Base-by-base conservation (phyloP, 768 basidiomycete species). In the Podaxis sp. region DNA sequence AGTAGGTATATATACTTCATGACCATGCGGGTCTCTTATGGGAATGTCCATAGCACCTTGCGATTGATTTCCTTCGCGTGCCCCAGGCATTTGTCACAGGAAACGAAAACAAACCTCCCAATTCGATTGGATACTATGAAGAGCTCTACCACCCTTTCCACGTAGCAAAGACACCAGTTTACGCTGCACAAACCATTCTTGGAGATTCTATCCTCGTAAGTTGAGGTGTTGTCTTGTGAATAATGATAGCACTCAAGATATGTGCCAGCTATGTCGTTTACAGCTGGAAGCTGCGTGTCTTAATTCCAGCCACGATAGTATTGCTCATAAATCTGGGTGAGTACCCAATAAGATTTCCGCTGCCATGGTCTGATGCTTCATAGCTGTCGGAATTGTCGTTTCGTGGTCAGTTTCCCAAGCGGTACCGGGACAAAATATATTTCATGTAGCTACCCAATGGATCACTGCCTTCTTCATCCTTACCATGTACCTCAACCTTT, bases 161-260 rank as follows among this genome's bases (percentile, higher is more conserved):
- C 19, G 12, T 38, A 6, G 49, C 49, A 19, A 59, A 59, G 36
- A 59, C 57, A 37, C 27, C 36, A 19, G 33, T 59, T 5, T 59
- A 59, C 8, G 57, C 49, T 24, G 5, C 51, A 2, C 47, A 51
- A 51, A 59, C 57, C 11, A 59, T 59, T 19, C 25, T 59, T 7
- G 57, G 57, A 25, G 57, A 59, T 50, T 43, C 36, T 24, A 47
- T 59, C 17, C 47, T 59, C 15, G 49, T 59, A 13, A 38, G 57
- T 38, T 25, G n/a, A 24, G 5, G 38, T n/a, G 9, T 6, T 4
- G 11, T n/a, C 22, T 15, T 47, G 50, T 15, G 6, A 38, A 27
- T 27, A 27, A 27, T 12, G 25, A 15, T 38, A 8, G 4, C n/a
- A 22, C 41, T 22, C 47, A 59, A 13, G 25, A 8, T 12, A 33